These are phyloP conservation scores for Avena insularis DNA, from an alignment of 176 grass and related monocot species.

Conservation along the genomic window DNA sequence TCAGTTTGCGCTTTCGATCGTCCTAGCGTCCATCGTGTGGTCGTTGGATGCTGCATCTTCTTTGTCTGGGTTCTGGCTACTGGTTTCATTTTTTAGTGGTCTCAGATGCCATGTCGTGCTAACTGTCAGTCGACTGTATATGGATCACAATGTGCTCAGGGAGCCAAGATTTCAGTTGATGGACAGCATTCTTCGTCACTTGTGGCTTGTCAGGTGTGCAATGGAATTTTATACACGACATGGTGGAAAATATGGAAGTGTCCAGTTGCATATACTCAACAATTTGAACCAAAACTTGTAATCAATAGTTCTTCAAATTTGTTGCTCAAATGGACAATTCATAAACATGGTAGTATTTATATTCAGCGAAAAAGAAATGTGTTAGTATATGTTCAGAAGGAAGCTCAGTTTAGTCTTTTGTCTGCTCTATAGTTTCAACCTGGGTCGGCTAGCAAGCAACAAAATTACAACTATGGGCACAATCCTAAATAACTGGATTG, in stretches of 20 bases:
- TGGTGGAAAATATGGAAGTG: neutral
- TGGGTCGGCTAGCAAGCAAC: neutral
- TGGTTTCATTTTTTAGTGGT: neutral
- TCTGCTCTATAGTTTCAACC: neutral
- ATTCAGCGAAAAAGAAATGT: neutral
- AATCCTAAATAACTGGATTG: neutral
- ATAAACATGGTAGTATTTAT: too few species aligned
- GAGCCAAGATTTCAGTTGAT: neutral
- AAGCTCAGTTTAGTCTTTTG: neutral
- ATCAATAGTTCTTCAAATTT: neutral
- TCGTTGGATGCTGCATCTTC: neutral
- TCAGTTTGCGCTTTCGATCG: neutral
- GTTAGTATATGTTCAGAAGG: neutral
- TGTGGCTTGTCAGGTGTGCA: neutral
- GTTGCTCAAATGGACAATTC: too few species aligned
- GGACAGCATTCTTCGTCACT: neutral
- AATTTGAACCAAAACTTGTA: neutral
- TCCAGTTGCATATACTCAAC: too few species aligned
- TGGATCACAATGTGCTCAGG: neutral
- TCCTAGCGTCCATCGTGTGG: slow-evolving; percentile 1
- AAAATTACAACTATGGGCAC: neutral
- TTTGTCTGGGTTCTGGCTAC: neutral
- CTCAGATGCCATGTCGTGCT: neutral
- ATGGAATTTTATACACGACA: too few species aligned
- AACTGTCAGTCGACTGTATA: neutral